phyloP scores from a whole-genome alignment of 139 green algal genomes.

The Chlamydomonas sp. region DNA sequence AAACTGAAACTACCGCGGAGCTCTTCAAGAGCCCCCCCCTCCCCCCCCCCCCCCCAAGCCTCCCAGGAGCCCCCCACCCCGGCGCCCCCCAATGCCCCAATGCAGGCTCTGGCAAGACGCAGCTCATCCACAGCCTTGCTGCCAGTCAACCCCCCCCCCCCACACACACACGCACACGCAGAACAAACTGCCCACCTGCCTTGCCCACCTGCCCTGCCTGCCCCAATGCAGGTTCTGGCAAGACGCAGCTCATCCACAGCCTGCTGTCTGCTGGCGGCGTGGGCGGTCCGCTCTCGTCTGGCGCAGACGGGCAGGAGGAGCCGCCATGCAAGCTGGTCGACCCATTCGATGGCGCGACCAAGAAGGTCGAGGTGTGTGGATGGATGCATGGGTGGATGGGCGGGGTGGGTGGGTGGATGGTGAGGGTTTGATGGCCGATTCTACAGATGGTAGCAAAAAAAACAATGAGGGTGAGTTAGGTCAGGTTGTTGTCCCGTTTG shows the following conservation, averaged over 20 bases:
- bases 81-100: not conserved
- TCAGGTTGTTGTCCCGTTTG: slow-evolving; percentile 31
- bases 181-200: too few species aligned
- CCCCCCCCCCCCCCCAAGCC: too few species aligned
- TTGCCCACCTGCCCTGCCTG: not conserved
- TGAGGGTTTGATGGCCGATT: too few species aligned
- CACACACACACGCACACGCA: too few species aligned
- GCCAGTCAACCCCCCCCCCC: too few species aligned
- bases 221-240: slow-evolving; percentile 34
- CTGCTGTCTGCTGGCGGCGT: slow-evolving; percentile 20
- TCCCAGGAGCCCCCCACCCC: too few species aligned
- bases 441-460: too few species aligned
- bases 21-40: too few species aligned
- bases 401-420: too few species aligned
- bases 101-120: slow-evolving; percentile 44
- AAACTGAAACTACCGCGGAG: too few species aligned
- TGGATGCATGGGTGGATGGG: too few species aligned
- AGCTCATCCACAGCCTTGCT: slow-evolving; percentile 44
- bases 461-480: not conserved
- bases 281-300: not conserved
- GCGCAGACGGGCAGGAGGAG: not conserved
- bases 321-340: slow-evolving; percentile 19
- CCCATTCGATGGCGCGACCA: slow-evolving; percentile 35
- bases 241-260: slow-evolving; percentile 44
- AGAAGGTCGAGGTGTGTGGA: too few species aligned